Conservation (phyloP, 1,139 yeast species). For the Geotrichum fermentans region DNA sequence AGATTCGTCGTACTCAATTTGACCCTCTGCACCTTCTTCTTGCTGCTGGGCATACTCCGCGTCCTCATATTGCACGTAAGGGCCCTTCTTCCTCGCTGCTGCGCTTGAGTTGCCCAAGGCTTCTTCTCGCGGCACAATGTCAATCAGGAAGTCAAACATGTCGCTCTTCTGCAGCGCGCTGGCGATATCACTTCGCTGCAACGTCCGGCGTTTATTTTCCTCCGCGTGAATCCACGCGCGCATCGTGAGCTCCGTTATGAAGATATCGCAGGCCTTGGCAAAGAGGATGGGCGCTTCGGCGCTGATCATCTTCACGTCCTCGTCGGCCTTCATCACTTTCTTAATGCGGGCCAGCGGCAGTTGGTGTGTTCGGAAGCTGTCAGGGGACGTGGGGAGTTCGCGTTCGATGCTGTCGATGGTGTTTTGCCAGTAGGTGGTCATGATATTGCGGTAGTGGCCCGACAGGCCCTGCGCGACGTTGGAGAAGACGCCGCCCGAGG, state of each 20-base stretch:
- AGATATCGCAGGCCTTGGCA: constrained; percentile 96
- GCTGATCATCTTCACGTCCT: constrained; percentile 92
- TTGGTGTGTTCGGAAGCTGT: constrained; percentile 75
- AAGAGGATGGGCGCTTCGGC: constrained; percentile 97
- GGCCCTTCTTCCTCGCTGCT: constrained; percentile 6
- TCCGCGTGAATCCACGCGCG: constrained; percentile 99
- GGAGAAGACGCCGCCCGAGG: constrained; percentile 45
- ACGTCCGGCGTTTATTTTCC: constrained; percentile 86
- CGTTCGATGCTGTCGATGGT: constrained; percentile 36
- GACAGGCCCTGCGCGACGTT: constrained; percentile 91
- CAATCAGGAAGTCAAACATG: constrained; percentile 94
- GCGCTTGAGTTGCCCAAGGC: constrained; percentile 26
- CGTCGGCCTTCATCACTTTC: constrained; percentile 96
- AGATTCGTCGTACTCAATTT: constrained; percentile 1
- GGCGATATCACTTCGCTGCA: constrained; percentile 91
- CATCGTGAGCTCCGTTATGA: constrained; percentile 94
- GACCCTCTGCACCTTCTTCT: constrained; percentile 10
- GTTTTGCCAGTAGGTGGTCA: constrained; percentile 97
- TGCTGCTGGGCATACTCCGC: constrained; percentile 12
- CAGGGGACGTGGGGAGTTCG: constrained; percentile 53
- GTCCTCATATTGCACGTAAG: constrained; percentile 7
- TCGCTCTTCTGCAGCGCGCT: constrained; percentile 92
- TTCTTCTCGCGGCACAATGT: constrained; percentile 76
- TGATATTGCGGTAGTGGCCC: constrained; percentile 76
- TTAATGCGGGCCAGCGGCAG: constrained; percentile 91